Percentiles rank a stretch among this genome's conserved stretches.
Conservation (phyloP, 768 basidiomycete genomes). For the Galerina sulciceps region DNA sequence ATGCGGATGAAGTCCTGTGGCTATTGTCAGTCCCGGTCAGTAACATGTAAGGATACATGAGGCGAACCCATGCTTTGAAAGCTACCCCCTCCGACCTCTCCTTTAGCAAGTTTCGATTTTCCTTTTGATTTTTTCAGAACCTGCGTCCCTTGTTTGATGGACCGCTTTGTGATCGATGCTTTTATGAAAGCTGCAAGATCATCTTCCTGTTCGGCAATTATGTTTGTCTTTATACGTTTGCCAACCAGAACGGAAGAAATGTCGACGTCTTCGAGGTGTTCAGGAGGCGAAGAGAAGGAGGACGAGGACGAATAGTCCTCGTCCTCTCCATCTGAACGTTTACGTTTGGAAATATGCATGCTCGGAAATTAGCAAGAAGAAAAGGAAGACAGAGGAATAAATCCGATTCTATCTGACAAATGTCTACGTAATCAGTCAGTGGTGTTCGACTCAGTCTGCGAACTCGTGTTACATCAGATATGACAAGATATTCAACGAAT, state of each 20-base stretch:
- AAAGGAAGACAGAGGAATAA: no score
- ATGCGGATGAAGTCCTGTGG: conserved; percentile 79
- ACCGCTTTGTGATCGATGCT: conserved; percentile 69
- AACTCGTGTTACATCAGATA: no score
- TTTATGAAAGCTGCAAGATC: conserved; percentile 69
- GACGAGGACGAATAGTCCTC: conserved; percentile 8
- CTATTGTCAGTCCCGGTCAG: neutral
- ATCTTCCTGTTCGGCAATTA: conserved; percentile 56
- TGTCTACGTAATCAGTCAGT: no score
- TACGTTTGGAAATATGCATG: conserved; percentile 23
- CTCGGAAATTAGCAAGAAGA: neutral
- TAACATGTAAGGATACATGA: conserved; percentile 12
- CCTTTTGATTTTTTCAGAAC: conserved; percentile 79
- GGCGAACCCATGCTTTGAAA: conserved; percentile 93
- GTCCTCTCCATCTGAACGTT: conserved; percentile 10
- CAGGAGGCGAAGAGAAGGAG: conserved; percentile 17
- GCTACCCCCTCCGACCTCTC: conserved; percentile 89
- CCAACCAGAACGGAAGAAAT: conserved; percentile 65
- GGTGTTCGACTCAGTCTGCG: no score
- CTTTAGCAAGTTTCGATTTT: conserved; percentile 70
- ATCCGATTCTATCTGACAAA: no score
- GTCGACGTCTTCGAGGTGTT: conserved; percentile 45
- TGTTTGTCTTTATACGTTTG: conserved; percentile 39
- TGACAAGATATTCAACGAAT: no score
- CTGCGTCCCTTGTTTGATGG: conserved; percentile 76